Percentiles rank a stretch among this genome's conserved stretches.
Conservation (phyloP, 176 grass and related monocot genomes). For the Eleusine indica region DNA sequence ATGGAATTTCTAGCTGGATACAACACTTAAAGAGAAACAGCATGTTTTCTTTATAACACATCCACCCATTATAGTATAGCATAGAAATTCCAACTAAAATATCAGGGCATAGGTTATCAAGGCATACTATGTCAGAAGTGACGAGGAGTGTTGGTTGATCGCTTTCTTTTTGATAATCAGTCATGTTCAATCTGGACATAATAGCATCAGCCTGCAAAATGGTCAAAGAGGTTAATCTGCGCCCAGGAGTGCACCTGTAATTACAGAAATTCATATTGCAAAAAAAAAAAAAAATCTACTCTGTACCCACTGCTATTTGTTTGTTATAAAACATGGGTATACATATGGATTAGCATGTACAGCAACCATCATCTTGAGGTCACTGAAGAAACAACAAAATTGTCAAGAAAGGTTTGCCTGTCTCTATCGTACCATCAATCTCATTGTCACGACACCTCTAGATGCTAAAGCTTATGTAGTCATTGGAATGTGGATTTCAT, state of each 20-base stretch:
- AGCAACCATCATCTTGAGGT: neutral
- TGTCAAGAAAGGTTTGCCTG: neutral
- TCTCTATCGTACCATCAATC: no score
- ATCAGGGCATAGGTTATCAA: conserved; percentile 7
- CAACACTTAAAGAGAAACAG: conserved; percentile 21
- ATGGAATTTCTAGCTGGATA: conserved; percentile 7
- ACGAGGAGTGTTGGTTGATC: conserved; percentile 64
- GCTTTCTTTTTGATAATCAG: conserved; percentile 68
- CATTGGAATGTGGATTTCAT: neutral
- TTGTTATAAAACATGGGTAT: neutral
- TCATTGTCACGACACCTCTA: neutral
- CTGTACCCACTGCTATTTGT: neutral
- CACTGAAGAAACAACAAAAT: neutral
- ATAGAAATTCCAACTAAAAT: neutral
- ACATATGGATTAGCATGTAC: neutral
- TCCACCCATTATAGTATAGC: neutral
- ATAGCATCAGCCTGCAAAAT: conserved; percentile 89
- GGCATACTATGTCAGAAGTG: conserved; percentile 98
- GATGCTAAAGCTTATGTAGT: neutral
- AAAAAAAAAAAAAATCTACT: neutral
- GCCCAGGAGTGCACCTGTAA: neutral
- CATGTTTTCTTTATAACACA: neutral
- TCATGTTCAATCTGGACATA: conserved; percentile 70
- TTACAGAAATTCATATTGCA: neutral
- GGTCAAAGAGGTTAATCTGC: neutral